Base-by-base conservation (phyloP, 768 basidiomycete genomes). In the Termitomyces sp. region DNA sequence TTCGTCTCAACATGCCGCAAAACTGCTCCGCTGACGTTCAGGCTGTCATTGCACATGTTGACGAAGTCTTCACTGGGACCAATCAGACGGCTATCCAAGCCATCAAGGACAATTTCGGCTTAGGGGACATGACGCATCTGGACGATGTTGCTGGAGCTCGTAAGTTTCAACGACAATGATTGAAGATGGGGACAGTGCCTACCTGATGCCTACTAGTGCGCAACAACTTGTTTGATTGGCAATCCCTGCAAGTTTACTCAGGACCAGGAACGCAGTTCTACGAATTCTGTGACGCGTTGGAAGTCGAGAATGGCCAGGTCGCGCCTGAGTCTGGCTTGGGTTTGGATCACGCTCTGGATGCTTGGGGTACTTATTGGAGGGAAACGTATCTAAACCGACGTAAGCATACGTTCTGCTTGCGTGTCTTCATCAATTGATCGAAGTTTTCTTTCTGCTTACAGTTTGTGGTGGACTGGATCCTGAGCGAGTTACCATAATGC, bases 11-110 rank as follows among this genome's bases (percentile, higher is more conserved):
- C 60, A 88, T 88, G 85, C 83, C 86, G 3, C 45, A 63, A 59
- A 90, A 90, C 65, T 90, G 88, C 68, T 87, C 86, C 7, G 77
- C 84, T 0, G 88, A 90, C 60, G 75, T 88, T 30, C 71, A 86
- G 65, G 77, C 77, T 7, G 85, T 84, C 17, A 77, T 89, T 51
- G 63, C 76, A 3, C 77, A 86, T 59, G 68, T 88, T 32, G 87
- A 88, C 61, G 47, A 74, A 50, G 79, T 82, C 10, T 81, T 87
- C 62, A 67, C 69, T 0, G 71, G 70, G 3, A 71, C 72, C 1
- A 71, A 83, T 54, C 56, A 65, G 6, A 65, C 68, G 28, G 78
- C 79, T 15, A 82, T 87, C 35, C 68, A 82, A 54, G 64, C 62
- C 24, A 66, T 89, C 57, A 84, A 88, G 65, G 71, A 77, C 14